Evolutionary conservation across 2,329 filamentous ascomycete genomes (phyloP).

Genomic region (Colletotrichum scovillei): DNA sequence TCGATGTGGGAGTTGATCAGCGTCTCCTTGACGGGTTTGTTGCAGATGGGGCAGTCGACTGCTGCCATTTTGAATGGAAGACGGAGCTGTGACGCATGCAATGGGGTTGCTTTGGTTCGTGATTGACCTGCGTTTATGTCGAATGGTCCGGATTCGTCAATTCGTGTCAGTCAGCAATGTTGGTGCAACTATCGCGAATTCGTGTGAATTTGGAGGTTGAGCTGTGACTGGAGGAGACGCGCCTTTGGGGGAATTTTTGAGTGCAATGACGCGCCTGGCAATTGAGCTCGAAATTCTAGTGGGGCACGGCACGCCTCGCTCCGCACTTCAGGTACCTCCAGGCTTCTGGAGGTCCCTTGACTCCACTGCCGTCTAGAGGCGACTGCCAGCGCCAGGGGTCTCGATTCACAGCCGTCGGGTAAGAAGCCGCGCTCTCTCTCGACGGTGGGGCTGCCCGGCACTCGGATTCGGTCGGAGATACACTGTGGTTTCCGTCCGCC

Average conservation of each 20-base stretch:
- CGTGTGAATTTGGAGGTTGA: not conserved
- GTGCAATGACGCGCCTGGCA: slow-evolving; percentile 21
- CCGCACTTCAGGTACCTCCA: slow-evolving; percentile 3
- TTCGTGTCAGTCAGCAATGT: not conserved
- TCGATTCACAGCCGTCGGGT: not conserved
- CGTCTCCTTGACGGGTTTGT: slow-evolving; percentile 74
- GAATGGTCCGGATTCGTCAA: not conserved
- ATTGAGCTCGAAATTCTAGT: slow-evolving; percentile 26
- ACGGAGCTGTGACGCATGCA: not conserved
- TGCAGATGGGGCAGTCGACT: slow-evolving; percentile 86
- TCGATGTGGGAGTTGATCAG: slow-evolving; percentile 94
- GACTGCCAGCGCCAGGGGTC: not conserved
- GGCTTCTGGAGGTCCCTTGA: too few relatives aligned
- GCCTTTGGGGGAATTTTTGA: slow-evolving; percentile 12
- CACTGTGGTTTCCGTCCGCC: slow-evolving; percentile 10
- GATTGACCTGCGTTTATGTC: not conserved
- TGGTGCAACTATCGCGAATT: not conserved
- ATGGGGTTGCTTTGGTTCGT: not conserved
- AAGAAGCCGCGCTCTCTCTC: not conserved
- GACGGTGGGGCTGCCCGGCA: not conserved
- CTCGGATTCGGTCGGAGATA: slow-evolving; percentile 31
- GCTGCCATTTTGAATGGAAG: slow-evolving; percentile 36
- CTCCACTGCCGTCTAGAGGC: not conserved
- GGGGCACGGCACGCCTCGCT: slow-evolving; percentile 19
- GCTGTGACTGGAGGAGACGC: not conserved